A percentile compares a stretch with the other conserved stretches of the same genome.
These are phyloP conservation scores for Colletotrichum tropicicola DNA, from an alignment of 2,329 filamentous ascomycete species.

Conservation along the genomic window DNA sequence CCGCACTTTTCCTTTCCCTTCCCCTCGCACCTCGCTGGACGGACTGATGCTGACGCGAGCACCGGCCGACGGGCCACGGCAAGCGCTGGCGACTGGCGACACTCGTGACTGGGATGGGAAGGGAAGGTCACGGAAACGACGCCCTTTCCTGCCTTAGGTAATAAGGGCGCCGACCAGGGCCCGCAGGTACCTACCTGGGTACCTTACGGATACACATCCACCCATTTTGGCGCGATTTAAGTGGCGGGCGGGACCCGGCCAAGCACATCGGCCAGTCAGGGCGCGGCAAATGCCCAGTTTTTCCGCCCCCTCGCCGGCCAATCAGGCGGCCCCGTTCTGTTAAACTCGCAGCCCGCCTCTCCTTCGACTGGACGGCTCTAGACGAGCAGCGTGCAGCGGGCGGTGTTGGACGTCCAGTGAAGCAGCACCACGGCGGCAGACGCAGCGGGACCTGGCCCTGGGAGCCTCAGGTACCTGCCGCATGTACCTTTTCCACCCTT, in stretches of 20 bases:
- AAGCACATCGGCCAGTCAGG: slow-evolving; percentile 13
- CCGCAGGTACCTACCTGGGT: neutral
- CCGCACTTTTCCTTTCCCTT: neutral
- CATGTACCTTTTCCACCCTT: slow-evolving; percentile 6
- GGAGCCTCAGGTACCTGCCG: slow-evolving; percentile 24
- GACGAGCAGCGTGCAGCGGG: neutral
- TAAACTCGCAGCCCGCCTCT: slow-evolving; percentile 12
- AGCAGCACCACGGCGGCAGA: neutral
- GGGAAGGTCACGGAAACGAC: neutral
- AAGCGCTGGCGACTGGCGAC: neutral
- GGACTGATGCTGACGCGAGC: neutral
- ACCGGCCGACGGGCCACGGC: too few relatives aligned
- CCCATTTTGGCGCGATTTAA: slow-evolving; percentile 17
- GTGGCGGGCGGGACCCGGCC: slow-evolving; percentile 4
- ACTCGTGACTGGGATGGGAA: neutral
- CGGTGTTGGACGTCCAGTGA: neutral
- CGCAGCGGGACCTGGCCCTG: neutral
- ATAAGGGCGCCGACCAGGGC: neutral
- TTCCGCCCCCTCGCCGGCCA: slow-evolving; percentile 1
- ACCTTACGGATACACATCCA: neutral
- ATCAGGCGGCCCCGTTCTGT: neutral
- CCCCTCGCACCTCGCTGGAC: neutral
- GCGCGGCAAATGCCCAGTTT: slow-evolving; percentile 12
- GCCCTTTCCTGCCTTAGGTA: neutral
- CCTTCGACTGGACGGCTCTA: slow-evolving; percentile 5